Conservation (phyloP, 345 rosid genomes). For the Aegle marmelos region DNA sequence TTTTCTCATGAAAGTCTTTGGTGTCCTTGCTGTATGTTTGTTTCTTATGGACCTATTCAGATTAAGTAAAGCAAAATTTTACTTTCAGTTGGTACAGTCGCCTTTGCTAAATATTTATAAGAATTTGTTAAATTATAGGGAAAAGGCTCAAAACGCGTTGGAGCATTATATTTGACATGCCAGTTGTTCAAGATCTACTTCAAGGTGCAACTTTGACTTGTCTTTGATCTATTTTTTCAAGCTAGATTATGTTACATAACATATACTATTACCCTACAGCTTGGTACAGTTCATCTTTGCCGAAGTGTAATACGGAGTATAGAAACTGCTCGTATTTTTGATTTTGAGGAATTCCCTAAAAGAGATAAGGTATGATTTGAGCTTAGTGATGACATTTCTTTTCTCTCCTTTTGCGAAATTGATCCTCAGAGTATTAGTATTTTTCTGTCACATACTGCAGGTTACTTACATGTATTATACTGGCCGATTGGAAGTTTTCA, state of each 20-base stretch:
- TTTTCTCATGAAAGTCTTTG: conserved; percentile 91
- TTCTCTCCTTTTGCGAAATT: neutral
- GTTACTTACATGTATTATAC: conserved; percentile 99
- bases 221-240: neutral
- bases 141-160: conserved; percentile 90
- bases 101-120: conserved; percentile 12
- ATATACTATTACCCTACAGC: conserved; percentile 45
- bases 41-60: neutral
- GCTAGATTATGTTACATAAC: neutral
- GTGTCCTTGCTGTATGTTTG: conserved; percentile 88
- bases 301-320: conserved; percentile 98
- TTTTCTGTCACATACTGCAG: conserved; percentile 38
- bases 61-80: neutral
- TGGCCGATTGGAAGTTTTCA: conserved; percentile 95
- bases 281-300: conserved; percentile 95
- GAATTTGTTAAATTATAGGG: conserved; percentile 48
- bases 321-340: conserved; percentile 92
- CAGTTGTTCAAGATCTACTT: conserved; percentile 93
- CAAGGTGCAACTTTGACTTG: conserved; percentile 43
- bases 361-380: conserved; percentile 65
- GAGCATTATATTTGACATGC: conserved; percentile 93
- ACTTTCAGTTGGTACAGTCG: neutral
- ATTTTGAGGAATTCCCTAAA: conserved; percentile 93
- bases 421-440: neutral
- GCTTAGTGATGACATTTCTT: neutral